These are phyloP conservation scores for Cytidiella melzeri DNA, from an alignment of 768 basidiomycete genomes.

Conservation along the genomic window DNA sequence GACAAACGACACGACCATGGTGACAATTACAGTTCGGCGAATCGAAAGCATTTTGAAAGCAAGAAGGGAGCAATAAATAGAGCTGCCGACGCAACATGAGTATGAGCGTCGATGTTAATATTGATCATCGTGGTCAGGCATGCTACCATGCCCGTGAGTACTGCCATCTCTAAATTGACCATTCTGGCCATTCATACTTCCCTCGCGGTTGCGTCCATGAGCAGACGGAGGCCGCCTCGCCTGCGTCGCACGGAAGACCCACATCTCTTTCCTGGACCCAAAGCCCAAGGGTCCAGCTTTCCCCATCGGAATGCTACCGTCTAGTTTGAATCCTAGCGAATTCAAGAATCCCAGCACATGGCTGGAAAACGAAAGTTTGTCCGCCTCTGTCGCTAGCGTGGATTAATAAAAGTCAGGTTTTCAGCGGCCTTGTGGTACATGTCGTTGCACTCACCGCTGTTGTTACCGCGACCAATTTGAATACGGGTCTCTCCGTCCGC, in stretches of 20 bases:
- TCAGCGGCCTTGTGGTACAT: too few species aligned
- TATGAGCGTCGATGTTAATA: background rate
- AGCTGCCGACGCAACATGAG: background rate
- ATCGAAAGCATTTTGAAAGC: too few species aligned
- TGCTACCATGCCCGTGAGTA: constrained; percentile 1
- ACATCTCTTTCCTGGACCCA: constrained; percentile 46
- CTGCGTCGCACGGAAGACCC: constrained; percentile 51
- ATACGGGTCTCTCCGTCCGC: constrained; percentile 32
- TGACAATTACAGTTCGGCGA: too few species aligned
- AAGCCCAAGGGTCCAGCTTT: constrained; percentile 32
- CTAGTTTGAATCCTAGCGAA: constrained; percentile 52
- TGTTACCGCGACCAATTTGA: background rate
- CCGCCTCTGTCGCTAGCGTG: constrained; percentile 37
- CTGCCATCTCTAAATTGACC: too few species aligned
- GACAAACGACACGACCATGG: too few species aligned
- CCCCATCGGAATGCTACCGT: constrained; percentile 61
- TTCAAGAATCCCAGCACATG: constrained; percentile 57
- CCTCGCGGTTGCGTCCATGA: background rate
- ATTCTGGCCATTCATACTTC: constrained; percentile 2
- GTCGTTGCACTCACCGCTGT: background rate
- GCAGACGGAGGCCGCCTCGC: constrained; percentile 8
- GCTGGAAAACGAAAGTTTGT: constrained; percentile 52
- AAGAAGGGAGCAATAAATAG: background rate
- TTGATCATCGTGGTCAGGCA: background rate
- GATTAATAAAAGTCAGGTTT: too few species aligned